Evolutionary conservation across 495 filamentous ascomycete species (phyloP), one percentile per base, ranked within the genome.

Genomic region (Aspergillus saccharolyticus): DNA sequence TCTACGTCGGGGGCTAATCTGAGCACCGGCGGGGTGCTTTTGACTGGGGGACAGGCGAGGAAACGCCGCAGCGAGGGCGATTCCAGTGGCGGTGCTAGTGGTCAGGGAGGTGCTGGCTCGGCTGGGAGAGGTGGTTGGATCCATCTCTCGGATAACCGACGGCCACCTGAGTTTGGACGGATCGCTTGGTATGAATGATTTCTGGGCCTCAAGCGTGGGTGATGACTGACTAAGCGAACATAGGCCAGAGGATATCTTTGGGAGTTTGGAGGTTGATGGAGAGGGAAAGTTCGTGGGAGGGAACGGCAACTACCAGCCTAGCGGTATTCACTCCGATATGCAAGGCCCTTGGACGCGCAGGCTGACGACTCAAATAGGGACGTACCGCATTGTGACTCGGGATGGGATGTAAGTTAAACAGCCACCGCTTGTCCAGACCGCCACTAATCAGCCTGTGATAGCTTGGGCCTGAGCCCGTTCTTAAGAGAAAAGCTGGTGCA

Each of bases 231-330:
- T 8, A 15, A 18, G 17, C 44, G 17, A 24, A 28, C 9, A 19
- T 39, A 78, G 81, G 78, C 83, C 84, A 0, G 92, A 96, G 71
- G 90, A 97, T 74, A 97, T 97, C 55, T 86, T 97, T 64, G 93
- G 93, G 30, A 96, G 92, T 65, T 78, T 96, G 48, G 87, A 94
- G 67, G 89, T 96, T 10, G 86, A 96, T 76, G 82, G 79, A 3
- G 60, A 80, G 18, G 93, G 93, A 1, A 73, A 81, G n/a, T 89
- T 96, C 65, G 80, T 85, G 16, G 83, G 72, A 17, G 76, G 70
- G 0, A 67, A 76, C 57, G 84, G 84, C 42, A 80, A 78, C 30
- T 86, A 83, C 70, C 81, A 85, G 66, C 58, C 71, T 3, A 82
- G 78, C 68, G 84, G 84, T 72, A 83, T 70, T 65, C 16, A 17